Conservation (phyloP, 805 yeast genomes). For the Metschnikowia picachoensis region DNA sequence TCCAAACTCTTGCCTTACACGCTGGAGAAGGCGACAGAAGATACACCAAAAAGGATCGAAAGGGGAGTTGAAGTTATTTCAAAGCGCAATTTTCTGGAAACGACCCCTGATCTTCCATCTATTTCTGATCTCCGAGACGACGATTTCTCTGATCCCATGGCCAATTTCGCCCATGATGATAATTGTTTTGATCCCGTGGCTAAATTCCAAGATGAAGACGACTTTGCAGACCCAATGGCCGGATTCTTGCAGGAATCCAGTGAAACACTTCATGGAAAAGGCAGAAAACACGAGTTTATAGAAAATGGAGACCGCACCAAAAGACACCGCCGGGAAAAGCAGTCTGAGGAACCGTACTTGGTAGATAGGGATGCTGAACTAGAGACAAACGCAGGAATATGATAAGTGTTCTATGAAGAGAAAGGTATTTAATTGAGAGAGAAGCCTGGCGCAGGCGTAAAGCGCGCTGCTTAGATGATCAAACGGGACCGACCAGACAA, state of each 20-base stretch:
- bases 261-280: not conserved
- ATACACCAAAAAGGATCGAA: not conserved
- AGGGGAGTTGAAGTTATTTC: not conserved
- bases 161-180: constrained; percentile 14
- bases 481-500: not conserved
- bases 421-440: not conserved
- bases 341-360: not conserved
- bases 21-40: not conserved
- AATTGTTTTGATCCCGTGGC: constrained; percentile 35
- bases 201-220: constrained; percentile 29
- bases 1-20: constrained; percentile 7
- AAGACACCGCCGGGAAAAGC: constrained; percentile 4
- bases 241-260: not conserved
- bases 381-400: too few species aligned
- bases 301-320: not conserved
- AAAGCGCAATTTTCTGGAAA: not conserved
- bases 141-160: constrained; percentile 23
- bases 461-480: not conserved
- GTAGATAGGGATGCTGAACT: too few species aligned
- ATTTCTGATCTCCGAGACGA: constrained; percentile 17
- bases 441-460: not conserved
- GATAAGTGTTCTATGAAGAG: not conserved
- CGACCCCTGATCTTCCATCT: not conserved
- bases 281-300: not conserved
- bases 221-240: constrained; percentile 20